Percentiles rank a stretch among this genome's conserved stretches.
Evolutionary conservation across 108 stramenopile species (phyloP).

Genomic region (Skeletonema potamos): DNA sequence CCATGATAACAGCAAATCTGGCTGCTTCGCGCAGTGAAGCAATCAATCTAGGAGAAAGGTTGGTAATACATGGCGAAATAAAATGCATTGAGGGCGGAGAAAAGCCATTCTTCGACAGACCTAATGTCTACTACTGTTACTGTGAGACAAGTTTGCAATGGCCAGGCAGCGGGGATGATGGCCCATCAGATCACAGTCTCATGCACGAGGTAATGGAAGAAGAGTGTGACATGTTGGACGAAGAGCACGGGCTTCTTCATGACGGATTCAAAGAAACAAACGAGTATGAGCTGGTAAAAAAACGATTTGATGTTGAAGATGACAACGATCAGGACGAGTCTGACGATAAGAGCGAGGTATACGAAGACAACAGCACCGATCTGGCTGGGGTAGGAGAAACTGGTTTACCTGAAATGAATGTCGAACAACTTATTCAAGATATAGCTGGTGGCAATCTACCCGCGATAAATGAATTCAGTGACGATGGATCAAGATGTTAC

Average conservation of each 20-base stretch:
- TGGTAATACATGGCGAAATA: not conserved
- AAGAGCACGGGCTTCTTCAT: not conserved
- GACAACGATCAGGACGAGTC: not conserved
- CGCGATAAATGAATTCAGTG: not conserved
- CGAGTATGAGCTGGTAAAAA: not conserved
- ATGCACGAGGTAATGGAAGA: not conserved
- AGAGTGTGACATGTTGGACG: not conserved
- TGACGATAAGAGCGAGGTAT: not conserved
- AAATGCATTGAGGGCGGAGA: not conserved
- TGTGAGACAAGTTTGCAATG: not conserved
- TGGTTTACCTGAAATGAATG: not conserved
- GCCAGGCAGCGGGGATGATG: not conserved
- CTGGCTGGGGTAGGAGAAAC: not conserved
- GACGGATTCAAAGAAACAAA: not conserved
- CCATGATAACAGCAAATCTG: not conserved
- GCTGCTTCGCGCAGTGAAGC: slow-evolving; percentile 18
- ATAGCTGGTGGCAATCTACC: not conserved
- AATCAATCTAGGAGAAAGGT: slow-evolving; percentile 10
- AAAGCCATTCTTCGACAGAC: not conserved
- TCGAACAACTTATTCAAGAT: not conserved
- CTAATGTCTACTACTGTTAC: not conserved
- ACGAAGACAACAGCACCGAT: not conserved
- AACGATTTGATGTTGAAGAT: not conserved
- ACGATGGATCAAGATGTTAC: slow-evolving; percentile 2
- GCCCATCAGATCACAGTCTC: not conserved